Conservation (phyloP, 1,139 yeast genomes). For the Candida buenavistaensis region DNA sequence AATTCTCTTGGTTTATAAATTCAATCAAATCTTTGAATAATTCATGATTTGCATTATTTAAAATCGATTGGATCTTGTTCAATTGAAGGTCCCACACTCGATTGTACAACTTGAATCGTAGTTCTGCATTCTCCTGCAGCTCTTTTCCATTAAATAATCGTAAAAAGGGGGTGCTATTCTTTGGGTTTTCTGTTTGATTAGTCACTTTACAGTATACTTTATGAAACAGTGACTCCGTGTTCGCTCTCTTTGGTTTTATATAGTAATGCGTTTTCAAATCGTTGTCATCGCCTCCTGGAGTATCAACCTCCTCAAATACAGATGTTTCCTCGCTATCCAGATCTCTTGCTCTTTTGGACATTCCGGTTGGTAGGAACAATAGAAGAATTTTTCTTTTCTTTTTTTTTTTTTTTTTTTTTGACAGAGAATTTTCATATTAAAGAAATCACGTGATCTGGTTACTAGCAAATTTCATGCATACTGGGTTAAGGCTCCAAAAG, state of each 20-base stretch:
- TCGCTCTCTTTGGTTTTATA: conserved; percentile 10
- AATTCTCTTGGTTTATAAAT: conserved; percentile 22
- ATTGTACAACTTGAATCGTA: conserved; percentile 40
- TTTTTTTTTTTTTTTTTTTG: no score
- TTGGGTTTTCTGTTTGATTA: conserved; percentile 7
- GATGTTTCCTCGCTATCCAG: background rate
- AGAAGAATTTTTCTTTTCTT: no score
- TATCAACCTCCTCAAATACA: background rate
- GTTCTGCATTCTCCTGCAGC: conserved; percentile 28
- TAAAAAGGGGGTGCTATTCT: conserved; percentile 29
- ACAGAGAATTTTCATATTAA: no score
- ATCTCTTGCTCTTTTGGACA: conserved; percentile 3
- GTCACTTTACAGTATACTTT: conserved; percentile 6
- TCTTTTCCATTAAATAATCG: conserved; percentile 43
- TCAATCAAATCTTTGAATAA: conserved; percentile 32
- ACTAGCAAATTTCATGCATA: no score
- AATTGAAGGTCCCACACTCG: conserved; percentile 41
- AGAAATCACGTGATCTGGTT: no score
- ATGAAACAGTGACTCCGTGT: conserved; percentile 4
- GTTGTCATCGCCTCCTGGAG: conserved; percentile 2
- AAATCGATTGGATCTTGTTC: conserved; percentile 34
- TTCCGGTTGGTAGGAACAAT: no score
- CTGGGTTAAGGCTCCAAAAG: no score
- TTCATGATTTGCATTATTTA: conserved; percentile 39
- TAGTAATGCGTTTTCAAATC: conserved; percentile 13